Evolutionary conservation across 768 basidiomycete genomes (phyloP).

Genomic region (Megacollybia marginata): DNA sequence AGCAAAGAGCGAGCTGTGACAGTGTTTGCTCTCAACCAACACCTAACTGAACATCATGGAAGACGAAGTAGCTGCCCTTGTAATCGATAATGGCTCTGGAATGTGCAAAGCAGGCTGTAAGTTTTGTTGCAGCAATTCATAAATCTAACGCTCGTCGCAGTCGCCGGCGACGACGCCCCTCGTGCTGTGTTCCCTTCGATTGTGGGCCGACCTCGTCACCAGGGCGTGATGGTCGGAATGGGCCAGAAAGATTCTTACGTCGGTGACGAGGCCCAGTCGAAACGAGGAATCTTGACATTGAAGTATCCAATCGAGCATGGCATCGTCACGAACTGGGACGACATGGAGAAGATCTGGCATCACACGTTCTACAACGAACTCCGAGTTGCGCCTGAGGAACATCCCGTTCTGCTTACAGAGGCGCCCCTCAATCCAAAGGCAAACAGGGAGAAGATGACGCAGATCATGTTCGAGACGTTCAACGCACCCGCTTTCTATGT

Average conservation of each 20-base stretch:
- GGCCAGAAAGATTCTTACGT: conserved; percentile 75
- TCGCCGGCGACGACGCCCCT: conserved; percentile 54
- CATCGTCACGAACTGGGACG: conserved; percentile 72
- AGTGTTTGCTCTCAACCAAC: conserved; percentile 1
- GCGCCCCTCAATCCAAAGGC: conserved; percentile 91
- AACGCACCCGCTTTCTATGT: conserved; percentile 92
- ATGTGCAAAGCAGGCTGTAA: conserved; percentile 84
- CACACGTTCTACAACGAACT: conserved; percentile 87
- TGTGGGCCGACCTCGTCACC: conserved; percentile 67
- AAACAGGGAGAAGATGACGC: conserved; percentile 91
- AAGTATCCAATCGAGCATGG: conserved; percentile 69
- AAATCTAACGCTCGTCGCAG: background rate
- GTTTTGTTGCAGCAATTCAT: conserved; percentile 16
- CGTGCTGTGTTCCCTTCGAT: conserved; percentile 77
- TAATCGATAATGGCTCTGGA: conserved; percentile 70
- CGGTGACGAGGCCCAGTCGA: conserved; percentile 68
- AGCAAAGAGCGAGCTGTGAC: no score
- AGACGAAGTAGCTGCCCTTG: conserved; percentile 21
- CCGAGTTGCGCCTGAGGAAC: conserved; percentile 88
- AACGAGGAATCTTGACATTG: conserved; percentile 65
- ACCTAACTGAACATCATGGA: conserved; percentile 13
- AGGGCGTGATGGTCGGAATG: conserved; percentile 76
- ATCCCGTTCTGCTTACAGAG: conserved; percentile 87
- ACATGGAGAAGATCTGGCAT: conserved; percentile 74
- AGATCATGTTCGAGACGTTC: conserved; percentile 97